Evolutionary conservation across 2,329 filamentous ascomycete species (phyloP), one percentile per base, ranked within the genome.

Genomic region (Hypoxylon sp.): DNA sequence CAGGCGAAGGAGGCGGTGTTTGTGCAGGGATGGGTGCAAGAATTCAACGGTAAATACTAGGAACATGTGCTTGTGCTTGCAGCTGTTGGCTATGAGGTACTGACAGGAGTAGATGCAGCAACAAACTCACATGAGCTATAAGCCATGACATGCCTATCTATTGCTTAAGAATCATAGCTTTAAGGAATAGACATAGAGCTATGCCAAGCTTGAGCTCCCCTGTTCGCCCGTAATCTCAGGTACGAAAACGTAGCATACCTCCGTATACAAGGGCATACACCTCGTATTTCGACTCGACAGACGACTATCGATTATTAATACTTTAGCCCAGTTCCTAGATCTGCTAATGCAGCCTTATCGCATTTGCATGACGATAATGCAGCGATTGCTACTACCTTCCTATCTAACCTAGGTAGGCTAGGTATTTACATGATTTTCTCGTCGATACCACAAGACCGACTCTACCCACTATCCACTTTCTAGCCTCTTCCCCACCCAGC

Each of bases 1-100:
- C 90, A 93, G 72, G 74, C 77, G 43, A 76, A 84, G 65, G 81
- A 90, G 68, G 78, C 86, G 10, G 77, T 80, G 39, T 90, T 91
- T 75, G 90, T 92, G 7, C 79, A 84, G 69, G 82, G 80, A 48
- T 94, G 91, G 91, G 72, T 93, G 77, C 70, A 82, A 63, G 87
- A 90, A 72, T 91, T 64, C 37, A 58, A 50, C 39, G 67, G 64
- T 69, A 69, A 69, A 67, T 64, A 44, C 46, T 69, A 69, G 67
- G 58, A 65, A 54, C 46, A 62, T 55, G 26, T 39, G 56, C 58
- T 52, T 57, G 63, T 56, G 41, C 51, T 62, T 60, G 49, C 44
- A 59, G 39, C 28, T 41, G 55, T 64, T 37, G 20, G 39, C 51
- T 44, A 53, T 7, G 43, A 59, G 58, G 58, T 59, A 55, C 66